phyloP scores from a whole-genome alignment of 345 rosid species.

The Populus deltoides region DNA sequence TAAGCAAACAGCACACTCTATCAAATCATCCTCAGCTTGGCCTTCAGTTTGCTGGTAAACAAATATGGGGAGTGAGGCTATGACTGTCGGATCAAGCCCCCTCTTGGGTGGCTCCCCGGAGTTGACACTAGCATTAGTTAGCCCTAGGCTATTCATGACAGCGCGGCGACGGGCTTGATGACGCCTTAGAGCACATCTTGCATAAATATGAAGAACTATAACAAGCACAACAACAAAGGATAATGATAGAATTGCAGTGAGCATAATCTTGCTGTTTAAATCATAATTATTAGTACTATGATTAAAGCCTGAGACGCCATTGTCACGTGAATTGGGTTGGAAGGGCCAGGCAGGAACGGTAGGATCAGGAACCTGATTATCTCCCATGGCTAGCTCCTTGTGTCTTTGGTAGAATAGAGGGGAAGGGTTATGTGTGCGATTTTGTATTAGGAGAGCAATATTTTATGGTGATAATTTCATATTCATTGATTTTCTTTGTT shows the following conservation, averaged over 20 bases:
- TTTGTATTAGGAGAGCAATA: no score
- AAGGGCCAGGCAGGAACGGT: background rate
- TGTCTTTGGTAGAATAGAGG: background rate
- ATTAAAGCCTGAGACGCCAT: no score
- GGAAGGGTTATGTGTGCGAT: background rate
- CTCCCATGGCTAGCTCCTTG: background rate
- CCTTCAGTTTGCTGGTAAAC: slow-evolving; percentile 22
- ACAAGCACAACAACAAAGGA: slow-evolving; percentile 14
- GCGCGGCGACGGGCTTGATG: slow-evolving; percentile 6
- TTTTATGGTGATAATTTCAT: no score
- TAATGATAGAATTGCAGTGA: slow-evolving; percentile 12
- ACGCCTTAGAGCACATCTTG: slow-evolving; percentile 10
- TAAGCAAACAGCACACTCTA: slow-evolving; percentile 71
- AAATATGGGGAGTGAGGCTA: slow-evolving; percentile 55
- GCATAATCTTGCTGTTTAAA: slow-evolving; percentile 19
- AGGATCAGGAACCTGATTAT: background rate
- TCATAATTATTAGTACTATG: background rate
- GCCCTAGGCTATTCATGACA: background rate
- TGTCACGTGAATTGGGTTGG: no score
- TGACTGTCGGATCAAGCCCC: slow-evolving; percentile 49
- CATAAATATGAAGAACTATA: slow-evolving; percentile 17
- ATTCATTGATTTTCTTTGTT: no score
- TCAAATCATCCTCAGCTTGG: background rate
- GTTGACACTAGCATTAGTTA: background rate
- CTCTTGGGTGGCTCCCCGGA: slow-evolving; percentile 20